Percentiles rank a stretch among this genome's conserved stretches.
phyloP scores from a whole-genome alignment of 192 early-diverging fungal genomes.

The Mortierella alpina region DNA sequence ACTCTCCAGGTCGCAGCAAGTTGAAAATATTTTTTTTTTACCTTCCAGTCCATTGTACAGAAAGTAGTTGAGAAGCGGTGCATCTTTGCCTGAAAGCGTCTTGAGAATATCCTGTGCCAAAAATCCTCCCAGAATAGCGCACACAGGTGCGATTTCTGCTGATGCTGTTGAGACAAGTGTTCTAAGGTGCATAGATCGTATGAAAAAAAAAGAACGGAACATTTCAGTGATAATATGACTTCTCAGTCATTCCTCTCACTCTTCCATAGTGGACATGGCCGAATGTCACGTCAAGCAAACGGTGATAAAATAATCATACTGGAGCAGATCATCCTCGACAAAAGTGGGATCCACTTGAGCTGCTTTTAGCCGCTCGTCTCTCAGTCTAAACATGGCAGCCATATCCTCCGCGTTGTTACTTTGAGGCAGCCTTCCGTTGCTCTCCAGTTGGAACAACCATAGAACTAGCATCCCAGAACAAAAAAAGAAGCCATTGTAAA shows the following conservation, averaged over 20 bases:
- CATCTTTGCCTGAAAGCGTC: conserved; percentile 82
- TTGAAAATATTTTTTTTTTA: conserved; percentile 31
- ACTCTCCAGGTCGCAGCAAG: background rate
- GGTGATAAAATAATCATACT: conserved; percentile 5
- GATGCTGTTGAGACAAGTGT: conserved; percentile 58
- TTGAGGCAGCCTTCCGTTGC: conserved; percentile 34
- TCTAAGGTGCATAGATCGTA: conserved; percentile 38
- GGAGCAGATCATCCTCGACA: conserved; percentile 31
- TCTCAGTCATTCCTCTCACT: background rate
- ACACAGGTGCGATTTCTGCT: conserved; percentile 82
- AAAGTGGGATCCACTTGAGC: conserved; percentile 39
- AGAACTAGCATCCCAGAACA: conserved; percentile 37
- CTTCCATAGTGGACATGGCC: background rate
- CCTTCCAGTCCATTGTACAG: conserved; percentile 72
- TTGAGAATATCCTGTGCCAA: conserved; percentile 93
- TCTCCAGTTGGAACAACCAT: conserved; percentile 49
- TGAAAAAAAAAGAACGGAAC: conserved; percentile 35
- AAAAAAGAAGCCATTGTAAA: background rate
- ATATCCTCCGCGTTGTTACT: conserved; percentile 42
- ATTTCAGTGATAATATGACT: conserved; percentile 30
- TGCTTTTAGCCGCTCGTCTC: conserved; percentile 30
- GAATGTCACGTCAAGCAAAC: background rate
- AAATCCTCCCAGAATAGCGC: conserved; percentile 89
- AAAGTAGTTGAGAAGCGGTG: conserved; percentile 88
- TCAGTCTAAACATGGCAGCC: conserved; percentile 42